Evolutionary conservation across 2,329 filamentous ascomycete species (phyloP), one percentile per base, ranked within the genome.

Genomic region (Penicillium sp.): DNA sequence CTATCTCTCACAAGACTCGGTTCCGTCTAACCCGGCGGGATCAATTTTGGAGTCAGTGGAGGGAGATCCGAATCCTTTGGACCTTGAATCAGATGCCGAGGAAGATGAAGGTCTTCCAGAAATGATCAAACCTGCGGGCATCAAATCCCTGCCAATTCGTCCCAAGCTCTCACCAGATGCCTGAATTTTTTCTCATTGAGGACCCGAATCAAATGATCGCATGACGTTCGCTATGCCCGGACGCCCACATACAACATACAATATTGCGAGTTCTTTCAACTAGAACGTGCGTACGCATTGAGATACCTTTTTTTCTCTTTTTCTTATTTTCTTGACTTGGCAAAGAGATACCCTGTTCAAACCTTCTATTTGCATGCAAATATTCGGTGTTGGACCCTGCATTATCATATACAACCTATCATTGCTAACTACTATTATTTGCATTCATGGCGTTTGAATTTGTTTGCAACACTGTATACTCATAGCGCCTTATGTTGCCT

Each of bases 1-100:
- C 53, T 74, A 67, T 43, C 63, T 74, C 33, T 73, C 72, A 3
- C 69, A 69, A 45, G 67, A 64, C 26, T 70, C 49, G 67, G 81
- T 84, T 45, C 74, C 81, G 15, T 70, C 68, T 3, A 67, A 72
- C 20, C 62, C 81, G 52, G 73, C 72, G 8, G 78, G 80, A 25
- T 82, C 81, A 1, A 73, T 68, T 6, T 26, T 65, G 12, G 66
- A 66, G 27, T 67, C 64, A 5, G 61, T 63, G 7, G 70, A 83
- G 4, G 79, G 80, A 43, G 73, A 76, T 22, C 68, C 73, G 25
- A 61, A 67, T 37, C 43, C 65, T 20, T 59, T 59, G 12, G 60
- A 65, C n/a, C 68, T 64, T 11, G 69, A 69, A 40, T 27, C 46
- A 1, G 69, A 69, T 35, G 4, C 15, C 40, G 48, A 40, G 37